Percentiles rank a stretch among this genome's conserved stretches.
These are phyloP conservation scores for Leucosporidium scottii DNA, from an alignment of 768 basidiomycete genomes.

Conservation along the genomic window DNA sequence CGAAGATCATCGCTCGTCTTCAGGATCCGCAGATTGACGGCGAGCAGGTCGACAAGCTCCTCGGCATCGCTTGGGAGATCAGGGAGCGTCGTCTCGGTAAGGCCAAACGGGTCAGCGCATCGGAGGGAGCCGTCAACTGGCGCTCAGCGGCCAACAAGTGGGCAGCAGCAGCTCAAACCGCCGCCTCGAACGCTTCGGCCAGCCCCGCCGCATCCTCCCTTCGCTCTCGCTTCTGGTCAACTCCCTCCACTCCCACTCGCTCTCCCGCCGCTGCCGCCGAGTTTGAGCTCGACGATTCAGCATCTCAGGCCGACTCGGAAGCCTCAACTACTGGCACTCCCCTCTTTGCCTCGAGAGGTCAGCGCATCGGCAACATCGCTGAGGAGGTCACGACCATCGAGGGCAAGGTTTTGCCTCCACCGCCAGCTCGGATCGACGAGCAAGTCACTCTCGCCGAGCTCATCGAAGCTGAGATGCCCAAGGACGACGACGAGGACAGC, in stretches of 20 bases:
- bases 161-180: not conserved
- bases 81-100: slow-evolving; percentile 22
- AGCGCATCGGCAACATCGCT: not conserved
- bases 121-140: not conserved
- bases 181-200: not conserved
- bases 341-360: not conserved
- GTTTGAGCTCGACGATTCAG: slow-evolving; percentile 14
- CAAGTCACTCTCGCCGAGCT: slow-evolving; percentile 19
- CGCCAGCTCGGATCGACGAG: slow-evolving; percentile 18
- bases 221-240: not conserved
- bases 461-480: slow-evolving; percentile 17
- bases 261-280: not conserved
- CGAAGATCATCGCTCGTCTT: slow-evolving; percentile 12
- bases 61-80: slow-evolving; percentile 24
- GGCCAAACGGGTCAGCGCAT: not conserved
- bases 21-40: slow-evolving; percentile 19
- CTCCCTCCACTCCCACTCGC: not conserved
- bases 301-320: slow-evolving; percentile 7
- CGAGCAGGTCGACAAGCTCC: slow-evolving; percentile 18
- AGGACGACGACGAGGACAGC: slow-evolving; percentile 8
- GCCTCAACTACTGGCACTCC: not conserved
- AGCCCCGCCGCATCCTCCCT: not conserved
- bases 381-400: slow-evolving; percentile 20
- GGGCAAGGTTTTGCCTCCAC: slow-evolving; percentile 28
- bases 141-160: not conserved